Evolutionary conservation across 306 rosid species (phyloP).

Genomic region (Betula pendula): DNA sequence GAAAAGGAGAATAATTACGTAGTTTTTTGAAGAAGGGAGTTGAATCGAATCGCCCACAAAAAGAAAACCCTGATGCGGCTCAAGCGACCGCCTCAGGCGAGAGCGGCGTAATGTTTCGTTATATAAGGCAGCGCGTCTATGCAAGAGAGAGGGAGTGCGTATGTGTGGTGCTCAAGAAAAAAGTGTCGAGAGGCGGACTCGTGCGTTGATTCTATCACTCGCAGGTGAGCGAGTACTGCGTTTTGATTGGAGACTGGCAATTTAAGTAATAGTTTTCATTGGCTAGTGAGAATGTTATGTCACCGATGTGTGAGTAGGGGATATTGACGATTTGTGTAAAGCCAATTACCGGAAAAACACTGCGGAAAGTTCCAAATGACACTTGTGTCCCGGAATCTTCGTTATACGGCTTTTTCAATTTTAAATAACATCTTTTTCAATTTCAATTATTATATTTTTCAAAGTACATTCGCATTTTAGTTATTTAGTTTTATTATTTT

Average conservation of each 20-base stretch:
- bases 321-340: background rate
- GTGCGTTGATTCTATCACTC: background rate
- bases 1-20: constrained; percentile 2
- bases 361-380: background rate
- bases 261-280: background rate
- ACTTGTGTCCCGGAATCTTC: background rate
- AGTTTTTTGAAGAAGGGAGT: background rate
- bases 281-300: background rate
- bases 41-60: constrained; percentile 30
- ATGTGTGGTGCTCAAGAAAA: constrained; percentile 8
- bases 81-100: constrained; percentile 16
- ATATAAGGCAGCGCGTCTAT: constrained; percentile 5
- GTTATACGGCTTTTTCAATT: no score
- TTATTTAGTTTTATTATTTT: no score
- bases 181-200: constrained; percentile 3
- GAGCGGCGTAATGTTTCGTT: background rate
- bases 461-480: no score
- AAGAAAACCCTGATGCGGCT: constrained; percentile 20
- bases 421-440: no score
- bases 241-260: background rate
- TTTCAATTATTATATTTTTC: no score
- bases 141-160: background rate
- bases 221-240: background rate
- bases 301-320: background rate
- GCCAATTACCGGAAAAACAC: background rate